phyloP scores from a whole-genome alignment of 257 asterid species.

The Rauvolfia tetraphylla region DNA sequence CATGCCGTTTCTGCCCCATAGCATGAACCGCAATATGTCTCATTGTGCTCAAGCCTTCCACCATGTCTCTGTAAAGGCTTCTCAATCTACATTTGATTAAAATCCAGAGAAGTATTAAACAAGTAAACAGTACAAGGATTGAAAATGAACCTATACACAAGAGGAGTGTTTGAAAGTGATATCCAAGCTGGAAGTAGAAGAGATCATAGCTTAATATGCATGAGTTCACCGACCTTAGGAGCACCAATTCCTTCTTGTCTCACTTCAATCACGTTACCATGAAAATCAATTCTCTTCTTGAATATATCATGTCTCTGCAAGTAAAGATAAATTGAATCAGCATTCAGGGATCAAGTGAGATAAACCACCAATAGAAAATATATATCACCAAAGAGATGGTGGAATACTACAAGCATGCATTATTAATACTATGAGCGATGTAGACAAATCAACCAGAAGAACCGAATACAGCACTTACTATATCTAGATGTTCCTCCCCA shows the following conservation, averaged over 20 bases:
- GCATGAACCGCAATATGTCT: conserved; percentile 96
- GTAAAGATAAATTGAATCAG: conserved; percentile 5
- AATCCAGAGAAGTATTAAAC: conserved; percentile 2
- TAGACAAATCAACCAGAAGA: conserved; percentile 15
- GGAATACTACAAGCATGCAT: conserved; percentile 12
- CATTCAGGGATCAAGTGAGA: neutral
- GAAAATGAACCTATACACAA: neutral
- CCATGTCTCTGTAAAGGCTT: conserved; percentile 97
- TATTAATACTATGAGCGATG: neutral
- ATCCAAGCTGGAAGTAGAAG: neutral
- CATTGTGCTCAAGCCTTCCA: conserved; percentile 92
- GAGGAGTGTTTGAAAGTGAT: conserved; percentile 1
- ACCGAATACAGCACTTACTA: conserved; percentile 49
- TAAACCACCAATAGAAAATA: conserved; percentile 13
- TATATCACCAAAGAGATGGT: conserved; percentile 12
- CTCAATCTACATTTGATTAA: conserved; percentile 64
- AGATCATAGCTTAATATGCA: neutral
- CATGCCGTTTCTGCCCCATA: conserved; percentile 86
- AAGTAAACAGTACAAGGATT: neutral
- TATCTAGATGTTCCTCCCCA: conserved; percentile 92
- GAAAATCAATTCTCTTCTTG: conserved; percentile 85
- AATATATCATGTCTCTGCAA: conserved; percentile 89
- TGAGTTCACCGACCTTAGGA: conserved; percentile 59
- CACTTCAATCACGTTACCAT: conserved; percentile 71
- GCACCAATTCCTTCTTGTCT: conserved; percentile 92